These are phyloP conservation scores for Penicillium sp. DNA, from an alignment of 2,329 filamentous ascomycete species.

Conservation along the genomic window DNA sequence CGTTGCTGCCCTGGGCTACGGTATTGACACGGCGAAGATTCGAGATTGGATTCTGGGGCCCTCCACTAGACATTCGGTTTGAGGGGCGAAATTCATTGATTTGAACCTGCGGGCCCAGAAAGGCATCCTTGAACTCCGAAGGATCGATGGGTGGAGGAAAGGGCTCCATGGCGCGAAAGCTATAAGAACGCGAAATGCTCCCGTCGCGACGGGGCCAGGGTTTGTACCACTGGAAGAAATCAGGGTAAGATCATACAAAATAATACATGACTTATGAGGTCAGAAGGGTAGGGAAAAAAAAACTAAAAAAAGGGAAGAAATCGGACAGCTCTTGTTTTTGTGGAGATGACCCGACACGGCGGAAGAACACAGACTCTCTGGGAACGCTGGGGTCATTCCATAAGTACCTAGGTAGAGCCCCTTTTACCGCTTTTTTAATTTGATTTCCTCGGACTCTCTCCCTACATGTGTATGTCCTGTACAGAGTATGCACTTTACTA, in stretches of 20 bases:
- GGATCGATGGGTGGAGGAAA: conserved; percentile 15
- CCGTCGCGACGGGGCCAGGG: conserved; percentile 11
- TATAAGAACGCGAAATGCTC: conserved; percentile 4
- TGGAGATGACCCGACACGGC: conserved; percentile 24
- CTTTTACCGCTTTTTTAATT: neutral
- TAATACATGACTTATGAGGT: conserved; percentile 4
- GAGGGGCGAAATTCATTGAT: conserved; percentile 17
- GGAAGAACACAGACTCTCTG: conserved; percentile 1
- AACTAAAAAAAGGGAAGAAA: conserved; percentile 3
- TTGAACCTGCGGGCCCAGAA: conserved; percentile 18
- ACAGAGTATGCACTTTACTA: no score
- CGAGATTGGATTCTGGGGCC: conserved; percentile 19
- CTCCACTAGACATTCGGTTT: conserved; percentile 12
- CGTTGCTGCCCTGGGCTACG: conserved; percentile 35
- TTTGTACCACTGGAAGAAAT: conserved; percentile 13
- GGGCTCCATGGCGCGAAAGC: conserved; percentile 23
- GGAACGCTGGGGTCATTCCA: conserved; percentile 2
- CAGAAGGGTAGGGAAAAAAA: conserved; percentile 1
- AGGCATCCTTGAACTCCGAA: conserved; percentile 15
- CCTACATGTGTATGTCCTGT: no score
- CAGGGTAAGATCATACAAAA: conserved; percentile 11
- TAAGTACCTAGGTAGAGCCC: neutral
- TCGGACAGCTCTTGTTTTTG: conserved; percentile 25
- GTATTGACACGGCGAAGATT: conserved; percentile 40
- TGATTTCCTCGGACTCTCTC: no score